These are phyloP conservation scores for Corymbia citriodora DNA, from an alignment of 441 rosid genomes.

Conservation along the genomic window DNA sequence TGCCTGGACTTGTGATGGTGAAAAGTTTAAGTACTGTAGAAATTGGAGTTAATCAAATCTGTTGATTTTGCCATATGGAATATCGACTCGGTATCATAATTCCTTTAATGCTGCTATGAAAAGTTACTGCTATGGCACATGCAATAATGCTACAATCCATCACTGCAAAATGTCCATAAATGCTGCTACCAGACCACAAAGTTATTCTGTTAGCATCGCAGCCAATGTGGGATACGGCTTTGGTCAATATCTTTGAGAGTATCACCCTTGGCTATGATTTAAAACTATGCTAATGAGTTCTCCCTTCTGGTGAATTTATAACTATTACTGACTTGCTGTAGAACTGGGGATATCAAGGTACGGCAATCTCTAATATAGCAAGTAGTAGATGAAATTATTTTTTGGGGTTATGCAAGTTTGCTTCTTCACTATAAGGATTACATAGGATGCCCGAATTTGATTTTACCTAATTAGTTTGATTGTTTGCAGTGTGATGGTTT, in stretches of 20 bases:
- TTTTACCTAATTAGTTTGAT: constrained; percentile 4
- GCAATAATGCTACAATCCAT: not conserved
- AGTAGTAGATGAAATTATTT: not conserved
- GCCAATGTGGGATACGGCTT: not conserved
- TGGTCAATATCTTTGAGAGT: not conserved
- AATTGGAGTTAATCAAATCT: not conserved
- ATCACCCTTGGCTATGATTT: not conserved
- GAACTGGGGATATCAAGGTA: not conserved
- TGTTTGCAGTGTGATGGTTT: constrained; percentile 60
- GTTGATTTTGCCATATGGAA: not conserved
- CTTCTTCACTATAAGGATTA: not conserved
- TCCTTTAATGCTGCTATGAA: not conserved
- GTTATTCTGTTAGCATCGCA: not conserved
- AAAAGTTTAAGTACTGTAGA: not conserved
- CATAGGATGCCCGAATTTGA: not conserved
- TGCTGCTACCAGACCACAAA: not conserved
- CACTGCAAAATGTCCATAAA: not conserved
- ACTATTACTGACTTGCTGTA: not conserved
- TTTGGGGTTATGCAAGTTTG: not conserved
- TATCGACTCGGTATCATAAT: not conserved
- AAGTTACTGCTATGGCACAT: not conserved
- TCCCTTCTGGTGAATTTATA: not conserved
- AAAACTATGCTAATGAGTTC: not conserved
- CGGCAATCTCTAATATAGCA: not conserved
- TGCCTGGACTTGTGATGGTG: not conserved